Conservation (phyloP, 331 rosid species). For the Acacia pycnantha region DNA sequence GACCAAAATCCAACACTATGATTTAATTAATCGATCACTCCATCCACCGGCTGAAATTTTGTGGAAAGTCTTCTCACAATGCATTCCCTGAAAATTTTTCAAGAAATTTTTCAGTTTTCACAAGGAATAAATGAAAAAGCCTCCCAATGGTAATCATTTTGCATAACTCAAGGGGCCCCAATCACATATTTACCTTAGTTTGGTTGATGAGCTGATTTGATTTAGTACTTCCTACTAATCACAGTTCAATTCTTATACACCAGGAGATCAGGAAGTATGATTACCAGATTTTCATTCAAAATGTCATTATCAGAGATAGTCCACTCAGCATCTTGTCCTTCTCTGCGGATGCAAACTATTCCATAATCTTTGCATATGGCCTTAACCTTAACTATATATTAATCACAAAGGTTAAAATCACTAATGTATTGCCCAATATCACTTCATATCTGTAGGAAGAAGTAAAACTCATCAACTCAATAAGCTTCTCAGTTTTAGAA, state of each 20-base stretch:
- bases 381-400: slow-evolving; percentile 44
- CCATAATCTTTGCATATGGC: slow-evolving; percentile 71
- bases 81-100: slow-evolving; percentile 67
- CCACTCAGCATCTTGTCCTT: slow-evolving; percentile 79
- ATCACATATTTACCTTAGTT: slow-evolving; percentile 55
- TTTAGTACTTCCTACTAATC: slow-evolving; percentile 46
- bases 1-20: neutral
- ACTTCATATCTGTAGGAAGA: neutral
- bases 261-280: neutral
- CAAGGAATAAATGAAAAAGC: neutral
- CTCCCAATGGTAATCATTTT: neutral
- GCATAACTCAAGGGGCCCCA: neutral
- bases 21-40: slow-evolving; percentile 72
- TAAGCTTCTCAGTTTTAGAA: slow-evolving; percentile 12
- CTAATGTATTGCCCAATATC: neutral
- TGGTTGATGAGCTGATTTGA: slow-evolving; percentile 84
- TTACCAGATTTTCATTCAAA: slow-evolving; percentile 59
- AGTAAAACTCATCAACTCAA: neutral
- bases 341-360: slow-evolving; percentile 73
- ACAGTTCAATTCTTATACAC: neutral
- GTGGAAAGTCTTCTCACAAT: slow-evolving; percentile 76
- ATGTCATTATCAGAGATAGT: slow-evolving; percentile 48
- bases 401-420: slow-evolving; percentile 16
- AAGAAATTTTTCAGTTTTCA: neutral
- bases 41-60: slow-evolving; percentile 73